Percentiles rank a stretch among this genome's conserved stretches.
Conservation (phyloP, 768 basidiomycete species). For the Psilocybe subaeruginosa region DNA sequence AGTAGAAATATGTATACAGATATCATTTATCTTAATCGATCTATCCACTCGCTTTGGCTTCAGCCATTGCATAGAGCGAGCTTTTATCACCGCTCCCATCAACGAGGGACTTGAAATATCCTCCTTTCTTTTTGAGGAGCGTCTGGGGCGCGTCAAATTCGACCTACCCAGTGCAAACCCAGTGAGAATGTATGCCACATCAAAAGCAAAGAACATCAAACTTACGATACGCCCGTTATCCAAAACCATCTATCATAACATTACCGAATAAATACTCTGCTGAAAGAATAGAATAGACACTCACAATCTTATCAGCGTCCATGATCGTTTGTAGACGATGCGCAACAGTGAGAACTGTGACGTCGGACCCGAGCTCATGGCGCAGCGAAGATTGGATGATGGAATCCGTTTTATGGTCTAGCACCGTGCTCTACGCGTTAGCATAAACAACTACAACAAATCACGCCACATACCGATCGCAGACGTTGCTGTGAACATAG, state of each 20-base stretch:
- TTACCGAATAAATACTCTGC: background rate
- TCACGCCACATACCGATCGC: background rate
- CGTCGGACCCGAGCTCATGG: constrained; percentile 58
- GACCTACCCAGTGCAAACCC: constrained; percentile 29
- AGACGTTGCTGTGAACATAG: background rate
- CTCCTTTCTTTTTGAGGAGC: constrained; percentile 54
- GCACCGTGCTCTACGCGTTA: background rate
- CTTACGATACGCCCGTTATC: constrained; percentile 45
- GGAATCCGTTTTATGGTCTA: constrained; percentile 62
- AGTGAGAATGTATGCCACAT: background rate
- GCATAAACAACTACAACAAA: background rate
- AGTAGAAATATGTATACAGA: too few species aligned
- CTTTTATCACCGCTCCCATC: constrained; percentile 60
- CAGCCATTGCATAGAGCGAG: constrained; percentile 41
- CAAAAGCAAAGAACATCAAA: background rate
- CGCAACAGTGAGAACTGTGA: constrained; percentile 69
- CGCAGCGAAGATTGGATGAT: constrained; percentile 72
- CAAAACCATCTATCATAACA: constrained; percentile 39
- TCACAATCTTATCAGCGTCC: constrained; percentile 58
- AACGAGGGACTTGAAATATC: constrained; percentile 54
- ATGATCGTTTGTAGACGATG: constrained; percentile 70
- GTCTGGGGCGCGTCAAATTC: constrained; percentile 57
- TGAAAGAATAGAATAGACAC: constrained; percentile 6
- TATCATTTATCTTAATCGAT: background rate
- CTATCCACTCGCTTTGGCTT: background rate